These are phyloP conservation scores for Malus asiatica DNA, from an alignment of 306 rosid species.

Conservation along the genomic window DNA sequence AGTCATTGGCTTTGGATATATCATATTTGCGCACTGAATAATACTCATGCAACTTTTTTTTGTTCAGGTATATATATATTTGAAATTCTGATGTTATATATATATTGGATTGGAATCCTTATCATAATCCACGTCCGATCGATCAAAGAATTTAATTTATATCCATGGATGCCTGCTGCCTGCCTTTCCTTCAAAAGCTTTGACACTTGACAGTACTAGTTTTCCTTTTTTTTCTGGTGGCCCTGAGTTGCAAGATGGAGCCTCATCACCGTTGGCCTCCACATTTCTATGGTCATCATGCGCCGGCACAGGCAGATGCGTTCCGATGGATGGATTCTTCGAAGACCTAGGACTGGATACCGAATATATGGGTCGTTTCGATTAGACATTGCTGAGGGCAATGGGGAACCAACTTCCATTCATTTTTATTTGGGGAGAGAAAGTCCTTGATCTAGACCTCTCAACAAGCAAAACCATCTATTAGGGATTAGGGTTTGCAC, in stretches of 20 bases:
- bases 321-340: not conserved
- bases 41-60: not conserved
- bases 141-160: constrained; percentile 21
- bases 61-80: not conserved
- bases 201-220: not conserved
- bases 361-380: not conserved
- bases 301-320: not conserved
- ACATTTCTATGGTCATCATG: not conserved
- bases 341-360: not conserved
- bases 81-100: not conserved
- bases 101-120: constrained; percentile 36
- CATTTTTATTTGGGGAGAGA: not conserved
- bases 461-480: not conserved
- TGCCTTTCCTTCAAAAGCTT: constrained; percentile 29
- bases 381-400: constrained; percentile 1
- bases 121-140: constrained; percentile 35
- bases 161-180: constrained; percentile 1
- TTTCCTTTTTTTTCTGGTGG: not conserved
- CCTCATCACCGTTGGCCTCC: not conserved
- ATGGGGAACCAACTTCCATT: constrained; percentile 3
- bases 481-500: not conserved
- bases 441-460: not conserved
- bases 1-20: constrained; percentile 7
- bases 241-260: not conserved
- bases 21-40: not conserved